These are phyloP conservation scores for Eucalyptus sideroxylon DNA, from an alignment of 345 rosid species.

Conservation along the genomic window DNA sequence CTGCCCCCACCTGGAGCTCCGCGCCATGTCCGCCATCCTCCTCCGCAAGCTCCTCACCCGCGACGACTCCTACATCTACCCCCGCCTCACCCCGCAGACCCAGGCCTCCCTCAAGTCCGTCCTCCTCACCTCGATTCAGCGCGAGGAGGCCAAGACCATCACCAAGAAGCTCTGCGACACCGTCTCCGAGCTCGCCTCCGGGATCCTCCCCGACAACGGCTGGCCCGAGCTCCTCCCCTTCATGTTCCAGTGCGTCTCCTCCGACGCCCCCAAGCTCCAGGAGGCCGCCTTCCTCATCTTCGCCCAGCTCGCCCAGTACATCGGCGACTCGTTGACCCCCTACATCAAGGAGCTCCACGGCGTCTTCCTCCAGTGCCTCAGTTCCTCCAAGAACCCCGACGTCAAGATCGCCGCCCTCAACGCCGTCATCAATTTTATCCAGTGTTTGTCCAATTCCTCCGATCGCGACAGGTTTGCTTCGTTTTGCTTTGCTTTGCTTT, in stretches of 20 bases:
- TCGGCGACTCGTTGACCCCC: constrained; percentile 75
- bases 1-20: constrained; percentile 64
- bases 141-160: constrained; percentile 66
- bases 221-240: constrained; percentile 98
- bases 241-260: constrained; percentile 87
- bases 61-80: constrained; percentile 88
- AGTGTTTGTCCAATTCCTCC: constrained; percentile 53
- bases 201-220: constrained; percentile 68
- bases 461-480: constrained; percentile 64
- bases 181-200: constrained; percentile 88
- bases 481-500: not conserved
- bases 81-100: constrained; percentile 52
- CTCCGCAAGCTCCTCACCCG: constrained; percentile 91
- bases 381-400: constrained; percentile 43
- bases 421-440: constrained; percentile 89
- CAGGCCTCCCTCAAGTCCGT: constrained; percentile 79
- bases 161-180: constrained; percentile 90
- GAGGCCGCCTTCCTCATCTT: constrained; percentile 86
- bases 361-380: constrained; percentile 69
- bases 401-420: constrained; percentile 93
- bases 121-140: constrained; percentile 63
- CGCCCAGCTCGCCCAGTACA: constrained; percentile 87
- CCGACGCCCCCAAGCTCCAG: constrained; percentile 71
- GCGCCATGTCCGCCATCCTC: constrained; percentile 93
- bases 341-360: constrained; percentile 76